Evolutionary conservation across 345 rosid genomes (phyloP), one percentile per base, ranked within the genome.

Genomic region (Tarenaya hassleriana): DNA sequence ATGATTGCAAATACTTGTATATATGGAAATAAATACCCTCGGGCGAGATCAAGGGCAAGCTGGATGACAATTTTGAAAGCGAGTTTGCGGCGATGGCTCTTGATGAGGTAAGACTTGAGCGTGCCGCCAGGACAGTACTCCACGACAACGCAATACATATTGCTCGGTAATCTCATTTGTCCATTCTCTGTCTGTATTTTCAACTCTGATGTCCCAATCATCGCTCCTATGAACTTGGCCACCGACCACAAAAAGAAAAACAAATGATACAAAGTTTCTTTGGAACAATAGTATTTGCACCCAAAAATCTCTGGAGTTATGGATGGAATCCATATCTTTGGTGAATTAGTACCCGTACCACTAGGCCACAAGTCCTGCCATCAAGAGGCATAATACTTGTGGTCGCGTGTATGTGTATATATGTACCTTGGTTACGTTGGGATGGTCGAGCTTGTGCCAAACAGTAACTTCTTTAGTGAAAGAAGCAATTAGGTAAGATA

Each of bases 391-490:
- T n/a, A n/a, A n/a, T n/a, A n/a, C n/a, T n/a, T n/a, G n/a, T n/a
- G n/a, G n/a, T n/a, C n/a, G n/a, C 20, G 27, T 57, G 44, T 5
- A 34, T 19, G 34, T n/a, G 13, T 16, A 10, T 43, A 55, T 24
- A 38, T 9, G 41, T 70, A 85, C 97, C 91, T 83, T 91, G 21
- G 94, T 87, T 53, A 91, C 94, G 43, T 91, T 91, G 52, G 96
- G 96, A 71, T 91, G 98, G 61, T 91, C 84, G 38, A 91, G 94
- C 78, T 84, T 91, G 69, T 91, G 96, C 98, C 98, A 91, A 27
- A 91, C 96, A 61, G 84, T 92, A 74, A 91, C 94, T 77, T 91
- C 98, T 70, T 91, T 95, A 10, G 82, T 71, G 72, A 87, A 84
- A 55, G 89, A 89, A 37, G 96, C 80, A 73, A 92, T 76, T 17